phyloP scores from a whole-genome alignment of 495 filamentous ascomycete species.

The Entonaema liquescens region DNA sequence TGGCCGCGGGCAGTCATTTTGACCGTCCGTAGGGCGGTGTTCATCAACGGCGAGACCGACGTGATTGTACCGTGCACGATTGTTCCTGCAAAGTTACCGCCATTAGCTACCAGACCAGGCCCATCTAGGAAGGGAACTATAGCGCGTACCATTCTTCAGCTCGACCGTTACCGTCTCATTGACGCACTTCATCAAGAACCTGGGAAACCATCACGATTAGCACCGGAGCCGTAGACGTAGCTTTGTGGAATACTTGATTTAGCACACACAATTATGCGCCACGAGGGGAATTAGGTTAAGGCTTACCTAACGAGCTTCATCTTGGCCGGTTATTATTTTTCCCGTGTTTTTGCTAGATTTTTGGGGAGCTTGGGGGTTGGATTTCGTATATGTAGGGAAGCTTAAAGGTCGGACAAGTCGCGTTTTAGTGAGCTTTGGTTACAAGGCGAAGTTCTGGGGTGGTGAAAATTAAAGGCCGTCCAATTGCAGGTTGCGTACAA shows the following conservation, averaged over 20 bases:
- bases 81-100: conserved; percentile 66
- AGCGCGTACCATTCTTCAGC: conserved; percentile 86
- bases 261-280: conserved; percentile 38
- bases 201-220: conserved; percentile 58
- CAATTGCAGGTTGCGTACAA: background rate
- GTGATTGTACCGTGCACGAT: conserved; percentile 96
- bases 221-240: conserved; percentile 43
- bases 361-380: background rate
- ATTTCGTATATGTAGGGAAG: conserved; percentile 6
- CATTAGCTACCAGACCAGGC: conserved; percentile 1
- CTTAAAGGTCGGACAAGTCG: conserved; percentile 17
- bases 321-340: conserved; percentile 50
- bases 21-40: conserved; percentile 89
- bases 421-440: conserved; percentile 32
- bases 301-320: conserved; percentile 99
- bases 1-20: conserved; percentile 92
- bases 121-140: background rate
- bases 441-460: conserved; percentile 17
- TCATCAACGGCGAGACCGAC: conserved; percentile 95
- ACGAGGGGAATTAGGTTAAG: conserved; percentile 32
- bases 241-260: conserved; percentile 45
- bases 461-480: conserved; percentile 26
- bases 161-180: conserved; percentile 98
- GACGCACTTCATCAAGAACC: conserved; percentile 97
- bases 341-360: conserved; percentile 3